A percentile compares a stretch with the other conserved stretches of the same genome.
Evolutionary conservation across 306 rosid species (phyloP).

Genomic region (Cercis canadensis): DNA sequence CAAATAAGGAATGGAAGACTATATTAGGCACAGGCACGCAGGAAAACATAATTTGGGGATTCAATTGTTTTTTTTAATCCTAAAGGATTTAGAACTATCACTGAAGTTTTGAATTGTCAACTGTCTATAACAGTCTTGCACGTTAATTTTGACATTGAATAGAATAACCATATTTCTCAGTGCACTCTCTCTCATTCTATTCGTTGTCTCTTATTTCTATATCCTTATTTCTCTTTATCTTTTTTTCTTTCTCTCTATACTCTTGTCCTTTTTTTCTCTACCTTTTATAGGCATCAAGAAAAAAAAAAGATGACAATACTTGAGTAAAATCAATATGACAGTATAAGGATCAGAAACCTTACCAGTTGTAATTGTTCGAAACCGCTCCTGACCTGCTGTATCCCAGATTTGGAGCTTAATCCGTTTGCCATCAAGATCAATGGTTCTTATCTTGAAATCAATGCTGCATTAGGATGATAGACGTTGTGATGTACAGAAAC

Average conservation of each 20-base stretch:
- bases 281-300: too few species aligned
- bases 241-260: too few species aligned
- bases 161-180: too few species aligned
- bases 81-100: slow-evolving; percentile 10
- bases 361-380: slow-evolving; percentile 96
- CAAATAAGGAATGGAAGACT: not conserved
- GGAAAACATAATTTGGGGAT: not conserved
- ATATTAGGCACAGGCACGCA: not conserved
- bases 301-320: not conserved
- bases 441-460: slow-evolving; percentile 92
- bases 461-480: slow-evolving; percentile 64
- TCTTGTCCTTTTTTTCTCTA: too few species aligned
- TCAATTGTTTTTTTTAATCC: not conserved
- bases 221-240: too few species aligned
- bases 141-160: not conserved
- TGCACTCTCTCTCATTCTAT: too few species aligned
- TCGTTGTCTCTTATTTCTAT: too few species aligned
- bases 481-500: slow-evolving; percentile 34
- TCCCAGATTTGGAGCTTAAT: slow-evolving; percentile 98
- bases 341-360: slow-evolving; percentile 32
- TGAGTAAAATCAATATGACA: not conserved
- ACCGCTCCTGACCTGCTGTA: slow-evolving; percentile 98
- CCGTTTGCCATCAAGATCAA: slow-evolving; percentile 91
- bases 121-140: not conserved
- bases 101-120: not conserved